Conservation (phyloP, 345 rosid species). For the Limnanthes douglasii region DNA sequence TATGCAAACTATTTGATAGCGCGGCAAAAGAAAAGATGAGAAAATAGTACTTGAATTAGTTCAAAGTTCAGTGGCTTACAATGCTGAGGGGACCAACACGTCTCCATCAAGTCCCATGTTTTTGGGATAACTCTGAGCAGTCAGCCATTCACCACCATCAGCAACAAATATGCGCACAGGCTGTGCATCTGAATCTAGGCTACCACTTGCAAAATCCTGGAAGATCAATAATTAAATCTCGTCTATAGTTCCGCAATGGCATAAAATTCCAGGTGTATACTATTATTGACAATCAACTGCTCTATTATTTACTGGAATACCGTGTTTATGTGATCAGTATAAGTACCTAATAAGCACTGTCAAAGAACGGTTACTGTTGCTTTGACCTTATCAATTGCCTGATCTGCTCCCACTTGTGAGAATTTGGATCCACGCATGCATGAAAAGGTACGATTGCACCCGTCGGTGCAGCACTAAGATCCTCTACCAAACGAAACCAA, state of each 20-base stretch:
- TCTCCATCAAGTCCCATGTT: conserved; percentile 91
- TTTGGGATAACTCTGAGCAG: conserved; percentile 87
- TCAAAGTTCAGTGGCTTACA: conserved; percentile 36
- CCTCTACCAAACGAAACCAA: conserved; percentile 70
- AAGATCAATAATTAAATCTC: conserved; percentile 4
- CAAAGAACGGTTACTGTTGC: conserved; percentile 77
- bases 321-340: too few species aligned
- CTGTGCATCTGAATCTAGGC: conserved; percentile 64
- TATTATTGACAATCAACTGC: too few species aligned
- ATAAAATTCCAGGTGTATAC: too few species aligned
- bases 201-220: conserved; percentile 92
- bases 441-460: conserved; percentile 86
- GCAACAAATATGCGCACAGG: conserved; percentile 71
- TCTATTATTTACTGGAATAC: too few species aligned
- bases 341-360: conserved; percentile 85
- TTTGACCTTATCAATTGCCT: conserved; percentile 63
- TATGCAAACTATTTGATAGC: too few species aligned
- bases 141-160: conserved; percentile 79
- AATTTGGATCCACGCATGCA: conserved; percentile 93
- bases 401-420: conserved; percentile 83
- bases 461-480: conserved; percentile 72
- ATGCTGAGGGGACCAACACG: conserved; percentile 95
- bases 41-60: too few species aligned
- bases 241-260: too few species aligned
- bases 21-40: too few species aligned